Percentiles rank a stretch among this genome's conserved stretches.
phyloP scores from a whole-genome alignment of 352 stramenopile species.

The Phytopythium kandeliae region DNA sequence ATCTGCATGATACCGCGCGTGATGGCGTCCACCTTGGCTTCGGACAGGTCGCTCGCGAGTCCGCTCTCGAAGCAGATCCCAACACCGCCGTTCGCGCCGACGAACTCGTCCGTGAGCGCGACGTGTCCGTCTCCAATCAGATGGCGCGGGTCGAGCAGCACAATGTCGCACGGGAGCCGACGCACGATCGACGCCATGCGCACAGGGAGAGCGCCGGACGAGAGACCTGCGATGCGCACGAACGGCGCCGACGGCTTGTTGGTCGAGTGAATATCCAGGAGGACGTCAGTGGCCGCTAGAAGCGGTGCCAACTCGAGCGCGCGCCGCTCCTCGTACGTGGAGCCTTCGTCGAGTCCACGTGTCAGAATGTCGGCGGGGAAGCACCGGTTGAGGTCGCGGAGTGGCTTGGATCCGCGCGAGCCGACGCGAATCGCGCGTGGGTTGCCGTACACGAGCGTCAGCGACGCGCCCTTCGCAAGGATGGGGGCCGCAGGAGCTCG shows the following conservation, averaged over 20 bases:
- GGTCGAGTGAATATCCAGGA: constrained; percentile 75
- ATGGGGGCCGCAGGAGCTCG: constrained; percentile 12
- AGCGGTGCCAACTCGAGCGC: constrained; percentile 52
- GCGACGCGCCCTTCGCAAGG: constrained; percentile 21
- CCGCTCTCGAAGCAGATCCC: constrained; percentile 70
- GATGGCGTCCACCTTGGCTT: constrained; percentile 37
- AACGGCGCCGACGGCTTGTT: constrained; percentile 74
- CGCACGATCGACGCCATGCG: constrained; percentile 21
- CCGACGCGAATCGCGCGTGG: constrained; percentile 40
- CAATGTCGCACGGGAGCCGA: constrained; percentile 41
- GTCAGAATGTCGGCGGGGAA: constrained; percentile 37
- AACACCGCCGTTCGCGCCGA: constrained; percentile 46
- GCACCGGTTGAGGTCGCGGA: constrained; percentile 67
- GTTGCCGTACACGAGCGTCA: constrained; percentile 69
- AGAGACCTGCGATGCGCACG: constrained; percentile 44
- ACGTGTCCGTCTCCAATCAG: constrained; percentile 48
- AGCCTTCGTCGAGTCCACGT: neutral
- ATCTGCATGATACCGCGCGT: constrained; percentile 37
- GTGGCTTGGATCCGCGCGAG: constrained; percentile 40
- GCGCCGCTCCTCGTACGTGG: constrained; percentile 42
- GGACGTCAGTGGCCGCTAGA: constrained; percentile 41
- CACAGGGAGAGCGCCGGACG: constrained; percentile 15
- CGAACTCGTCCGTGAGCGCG: constrained; percentile 70
- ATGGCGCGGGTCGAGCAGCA: constrained; percentile 61
- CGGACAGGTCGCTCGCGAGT: constrained; percentile 44